A percentile compares a stretch with the other conserved stretches of the same genome.
phyloP scores from a whole-genome alignment of 2,329 filamentous ascomycete genomes.

The Fusarium sp. region DNA sequence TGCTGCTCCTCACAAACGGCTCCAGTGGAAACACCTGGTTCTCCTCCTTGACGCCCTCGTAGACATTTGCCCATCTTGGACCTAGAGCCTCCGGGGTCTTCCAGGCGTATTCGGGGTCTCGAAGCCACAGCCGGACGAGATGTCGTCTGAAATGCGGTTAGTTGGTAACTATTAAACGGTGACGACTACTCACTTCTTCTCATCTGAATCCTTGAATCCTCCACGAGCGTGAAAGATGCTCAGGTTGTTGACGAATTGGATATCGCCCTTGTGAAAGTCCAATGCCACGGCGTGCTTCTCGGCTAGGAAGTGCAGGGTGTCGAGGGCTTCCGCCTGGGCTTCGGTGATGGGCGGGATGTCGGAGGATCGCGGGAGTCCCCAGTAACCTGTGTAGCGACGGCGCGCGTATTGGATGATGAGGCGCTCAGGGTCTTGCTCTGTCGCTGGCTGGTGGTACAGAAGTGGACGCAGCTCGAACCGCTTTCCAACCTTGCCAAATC shows the following conservation, averaged over 20 bases:
- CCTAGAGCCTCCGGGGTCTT: constrained; percentile 61
- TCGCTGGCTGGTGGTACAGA: constrained; percentile 69
- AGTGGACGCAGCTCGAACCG: constrained; percentile 66
- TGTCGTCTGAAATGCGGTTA: constrained; percentile 56
- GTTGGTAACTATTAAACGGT: background rate
- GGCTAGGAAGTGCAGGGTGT: constrained; percentile 66
- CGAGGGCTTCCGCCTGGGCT: constrained; percentile 68
- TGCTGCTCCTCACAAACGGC: constrained; percentile 54
- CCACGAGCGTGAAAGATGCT: constrained; percentile 68
- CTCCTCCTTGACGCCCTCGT: constrained; percentile 66
- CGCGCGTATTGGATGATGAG: constrained; percentile 74
- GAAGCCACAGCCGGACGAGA: constrained; percentile 66
- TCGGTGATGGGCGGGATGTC: constrained; percentile 71
- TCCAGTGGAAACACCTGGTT: constrained; percentile 71
- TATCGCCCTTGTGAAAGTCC: constrained; percentile 66
- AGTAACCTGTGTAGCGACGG: constrained; percentile 71
- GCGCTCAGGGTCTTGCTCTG: constrained; percentile 63
- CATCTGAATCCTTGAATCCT: constrained; percentile 62
- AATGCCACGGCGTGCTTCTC: constrained; percentile 63
- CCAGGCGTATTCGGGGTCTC: constrained; percentile 66
- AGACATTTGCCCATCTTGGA: constrained; percentile 68
- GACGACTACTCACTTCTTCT: constrained; percentile 59
- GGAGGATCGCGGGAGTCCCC: constrained; percentile 66
- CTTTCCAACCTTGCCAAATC: constrained; percentile 65
- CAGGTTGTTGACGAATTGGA: constrained; percentile 71